phyloP scores from a whole-genome alignment of 2,329 filamentous ascomycete species.

The Cordyceps fumosorosea region DNA sequence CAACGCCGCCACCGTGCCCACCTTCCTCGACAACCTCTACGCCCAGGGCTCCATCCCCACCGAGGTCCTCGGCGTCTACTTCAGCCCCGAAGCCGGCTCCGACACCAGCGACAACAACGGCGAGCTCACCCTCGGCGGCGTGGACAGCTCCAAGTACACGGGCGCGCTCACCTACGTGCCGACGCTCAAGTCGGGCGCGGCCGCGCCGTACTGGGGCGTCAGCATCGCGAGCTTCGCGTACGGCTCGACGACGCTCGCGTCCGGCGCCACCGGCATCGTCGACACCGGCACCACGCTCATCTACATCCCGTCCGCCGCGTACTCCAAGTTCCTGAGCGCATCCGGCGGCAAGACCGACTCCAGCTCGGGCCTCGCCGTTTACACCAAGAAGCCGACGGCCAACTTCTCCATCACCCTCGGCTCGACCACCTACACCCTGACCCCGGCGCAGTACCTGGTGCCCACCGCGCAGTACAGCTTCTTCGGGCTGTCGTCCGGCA shows the following conservation, averaged over 20 bases:
- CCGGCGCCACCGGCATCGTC: conserved; percentile 18
- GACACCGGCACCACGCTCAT: conserved; percentile 24
- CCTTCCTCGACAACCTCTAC: conserved; percentile 23
- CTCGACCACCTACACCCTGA: conserved; percentile 22
- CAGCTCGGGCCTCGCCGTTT: conserved; percentile 20
- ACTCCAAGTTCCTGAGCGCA: conserved; percentile 23
- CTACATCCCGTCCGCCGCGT: conserved; percentile 22
- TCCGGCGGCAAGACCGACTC: conserved; percentile 21
- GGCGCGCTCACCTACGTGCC: conserved; percentile 19
- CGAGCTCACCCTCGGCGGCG: conserved; percentile 20
- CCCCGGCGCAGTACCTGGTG: conserved; percentile 22
- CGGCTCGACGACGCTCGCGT: conserved; percentile 16
- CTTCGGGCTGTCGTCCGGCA: conserved; percentile 20
- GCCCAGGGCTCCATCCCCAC: conserved; percentile 22
- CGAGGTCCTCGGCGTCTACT: conserved; percentile 25
- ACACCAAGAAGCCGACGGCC: conserved; percentile 21
- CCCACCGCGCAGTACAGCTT: conserved; percentile 20
- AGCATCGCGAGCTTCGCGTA: conserved; percentile 21
- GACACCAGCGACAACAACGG: conserved; percentile 20
- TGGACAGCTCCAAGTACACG: conserved; percentile 18
- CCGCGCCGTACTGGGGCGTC: conserved; percentile 20
- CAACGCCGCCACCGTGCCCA: conserved; percentile 20
- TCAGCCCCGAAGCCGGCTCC: conserved; percentile 21
- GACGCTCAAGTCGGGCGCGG: conserved; percentile 13
- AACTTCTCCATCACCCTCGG: conserved; percentile 24